A percentile compares a stretch with the other conserved stretches of the same genome.
These are phyloP conservation scores for Kentomonas sorsogonicus DNA, from an alignment of 208 protist genomes.

Conservation along the genomic window DNA sequence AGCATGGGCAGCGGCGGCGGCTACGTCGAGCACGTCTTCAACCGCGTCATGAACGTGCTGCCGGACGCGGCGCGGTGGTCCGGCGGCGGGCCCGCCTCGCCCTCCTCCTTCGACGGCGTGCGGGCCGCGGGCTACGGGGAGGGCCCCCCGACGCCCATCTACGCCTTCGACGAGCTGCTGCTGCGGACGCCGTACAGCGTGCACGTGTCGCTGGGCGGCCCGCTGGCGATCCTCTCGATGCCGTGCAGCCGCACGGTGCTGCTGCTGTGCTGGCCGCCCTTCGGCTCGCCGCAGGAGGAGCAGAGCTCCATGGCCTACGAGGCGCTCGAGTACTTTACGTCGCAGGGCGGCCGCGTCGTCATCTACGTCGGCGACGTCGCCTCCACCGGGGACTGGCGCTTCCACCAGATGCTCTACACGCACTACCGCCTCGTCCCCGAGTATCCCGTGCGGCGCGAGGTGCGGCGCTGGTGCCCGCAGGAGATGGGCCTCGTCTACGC, in stretches of 20 bases:
- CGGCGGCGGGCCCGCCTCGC: too few species aligned
- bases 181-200: constrained; percentile 75
- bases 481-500: constrained; percentile 88
- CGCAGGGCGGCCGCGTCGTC: constrained; percentile 57
- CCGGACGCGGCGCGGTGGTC: background rate
- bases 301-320: constrained; percentile 90
- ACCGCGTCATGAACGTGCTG: constrained; percentile 67
- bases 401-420: constrained; percentile 78
- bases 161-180: constrained; percentile 79
- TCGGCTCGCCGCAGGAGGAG: constrained; percentile 80
- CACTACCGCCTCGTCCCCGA: constrained; percentile 79
- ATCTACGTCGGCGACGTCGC: constrained; percentile 88
- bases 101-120: constrained; percentile 66
- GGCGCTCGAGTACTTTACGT: constrained; percentile 79
- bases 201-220: constrained; percentile 70
- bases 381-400: constrained; percentile 85
- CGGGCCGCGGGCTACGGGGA: constrained; percentile 39
- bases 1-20: constrained; percentile 79
- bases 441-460: constrained; percentile 79
- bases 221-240: constrained; percentile 68
- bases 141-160: constrained; percentile 39
- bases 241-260: constrained; percentile 59
- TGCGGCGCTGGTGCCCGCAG: constrained; percentile 81
- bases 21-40: constrained; percentile 88
- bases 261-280: constrained; percentile 86